Conservation (phyloP, 2,329 filamentous ascomycete genomes). For the Cladosporium phlei region DNA sequence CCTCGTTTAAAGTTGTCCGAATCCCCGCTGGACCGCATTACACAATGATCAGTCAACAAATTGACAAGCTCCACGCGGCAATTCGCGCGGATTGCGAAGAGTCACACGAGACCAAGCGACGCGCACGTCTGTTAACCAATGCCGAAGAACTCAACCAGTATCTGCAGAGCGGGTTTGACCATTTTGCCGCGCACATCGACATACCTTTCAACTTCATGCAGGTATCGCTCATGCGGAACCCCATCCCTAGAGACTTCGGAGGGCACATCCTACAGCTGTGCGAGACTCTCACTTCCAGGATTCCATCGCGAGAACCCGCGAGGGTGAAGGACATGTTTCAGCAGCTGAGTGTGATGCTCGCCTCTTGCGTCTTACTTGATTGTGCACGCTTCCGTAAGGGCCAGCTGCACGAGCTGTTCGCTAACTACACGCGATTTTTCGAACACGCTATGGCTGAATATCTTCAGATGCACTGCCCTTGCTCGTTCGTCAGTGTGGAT, state of each 20-base stretch:
- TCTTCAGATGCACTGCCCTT: conserved; percentile 44
- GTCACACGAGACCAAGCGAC: conserved; percentile 40
- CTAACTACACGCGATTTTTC: conserved; percentile 40
- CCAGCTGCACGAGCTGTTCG: conserved; percentile 35
- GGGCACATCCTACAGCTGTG: conserved; percentile 49
- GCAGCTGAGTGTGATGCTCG: conserved; percentile 45
- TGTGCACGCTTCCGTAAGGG: conserved; percentile 38
- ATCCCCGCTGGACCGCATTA: conserved; percentile 44
- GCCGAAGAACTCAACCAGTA: conserved; percentile 45
- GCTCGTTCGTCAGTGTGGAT: conserved; percentile 35
- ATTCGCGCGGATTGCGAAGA: conserved; percentile 40
- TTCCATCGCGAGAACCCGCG: conserved; percentile 28
- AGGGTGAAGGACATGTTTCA: conserved; percentile 38
- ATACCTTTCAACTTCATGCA: conserved; percentile 50
- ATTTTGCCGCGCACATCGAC: conserved; percentile 44
- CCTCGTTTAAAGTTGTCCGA: conserved; percentile 43
- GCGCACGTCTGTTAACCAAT: conserved; percentile 45
- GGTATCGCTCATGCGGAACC: conserved; percentile 41
- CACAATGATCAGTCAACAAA: conserved; percentile 48
- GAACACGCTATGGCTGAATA: conserved; percentile 43
- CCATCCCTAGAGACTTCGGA: conserved; percentile 44
- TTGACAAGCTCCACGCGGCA: conserved; percentile 41
- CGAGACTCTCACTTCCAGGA: conserved; percentile 35
- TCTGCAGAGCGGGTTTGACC: conserved; percentile 47
- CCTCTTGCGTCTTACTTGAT: conserved; percentile 49